Evolutionary conservation across 140 eudicot genomes (phyloP), one percentile per base, ranked within the genome.

Genomic region (Flaveria floridana): DNA sequence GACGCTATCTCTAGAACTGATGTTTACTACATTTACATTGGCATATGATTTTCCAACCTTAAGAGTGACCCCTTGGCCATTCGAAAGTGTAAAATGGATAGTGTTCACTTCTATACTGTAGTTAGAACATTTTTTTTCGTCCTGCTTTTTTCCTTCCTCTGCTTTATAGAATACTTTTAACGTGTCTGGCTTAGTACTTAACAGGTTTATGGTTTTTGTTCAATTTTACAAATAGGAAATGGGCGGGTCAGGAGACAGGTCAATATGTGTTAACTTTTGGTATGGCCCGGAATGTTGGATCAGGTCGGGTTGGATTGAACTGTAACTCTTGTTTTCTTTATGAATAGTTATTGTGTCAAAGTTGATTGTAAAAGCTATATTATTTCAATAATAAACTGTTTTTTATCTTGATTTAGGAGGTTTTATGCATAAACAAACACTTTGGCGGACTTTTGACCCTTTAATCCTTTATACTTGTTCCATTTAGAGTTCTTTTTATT

Each of bases 41-140:
- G 23, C 63, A 42, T 16, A 15, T 41, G 63, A 11, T 64, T 30
- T 39, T 50, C 7, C 1, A 20, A 50, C 16, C 11, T 9, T 16
- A 28, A 26, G 9, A 7, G 48, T 70, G 37, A 41, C 44, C 72
- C 2, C n/a, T 42, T 44, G 26, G 12, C 6, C 10, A 28, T 37
- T 71, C 18, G n/a, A 52, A 51, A 26, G 65, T 71, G 16, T 53
- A 48, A 52, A 53, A 15, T 28, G 76, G 34, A 71, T 55, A 30
- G 14, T 16, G 52, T 53, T 53, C 20, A 70, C 6, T 42, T 16
- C 19, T 39, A 16, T 65, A 62, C 68, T 25, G 44, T 62, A 26
- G 68, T 28, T 63, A 13, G 4, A 63, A 63, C 5, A 64, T 16
- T 1, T 1, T 64, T 8, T 26, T 7, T 70, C 48, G 5, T 70